Conservation (phyloP, 345 rosid genomes). For the Populus euphratica region DNA sequence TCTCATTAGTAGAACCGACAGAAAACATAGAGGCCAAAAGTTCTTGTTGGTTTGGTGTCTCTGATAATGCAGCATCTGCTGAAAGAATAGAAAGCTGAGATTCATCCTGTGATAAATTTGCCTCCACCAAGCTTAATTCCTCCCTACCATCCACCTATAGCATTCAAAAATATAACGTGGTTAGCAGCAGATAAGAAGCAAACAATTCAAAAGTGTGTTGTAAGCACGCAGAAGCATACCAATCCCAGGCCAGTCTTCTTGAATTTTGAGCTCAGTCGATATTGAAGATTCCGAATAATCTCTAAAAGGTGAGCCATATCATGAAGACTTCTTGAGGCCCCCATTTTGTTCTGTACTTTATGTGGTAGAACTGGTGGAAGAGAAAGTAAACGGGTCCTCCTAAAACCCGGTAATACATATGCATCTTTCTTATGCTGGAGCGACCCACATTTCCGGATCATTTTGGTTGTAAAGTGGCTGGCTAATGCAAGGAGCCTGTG, state of each 20-base stretch:
- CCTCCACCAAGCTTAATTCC: constrained; percentile 40
- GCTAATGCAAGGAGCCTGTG: constrained; percentile 82
- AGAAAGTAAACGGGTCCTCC: constrained; percentile 37
- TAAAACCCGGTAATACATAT: constrained; percentile 31
- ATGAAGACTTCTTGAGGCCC: constrained; percentile 49
- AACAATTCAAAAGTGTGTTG: neutral
- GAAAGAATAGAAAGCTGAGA: constrained; percentile 50
- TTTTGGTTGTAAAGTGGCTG: constrained; percentile 72
- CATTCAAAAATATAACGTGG: constrained; percentile 9
- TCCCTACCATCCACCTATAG: constrained; percentile 53
- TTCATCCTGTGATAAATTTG: constrained; percentile 41
- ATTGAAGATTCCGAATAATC: constrained; percentile 70
- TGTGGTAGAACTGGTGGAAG: constrained; percentile 49
- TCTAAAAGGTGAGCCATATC: constrained; percentile 87
- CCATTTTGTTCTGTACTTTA: constrained; percentile 34
- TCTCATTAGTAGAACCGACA: constrained; percentile 28
- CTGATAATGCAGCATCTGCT: constrained; percentile 38
- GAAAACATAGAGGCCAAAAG: constrained; percentile 28
- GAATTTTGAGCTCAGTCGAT: constrained; percentile 55
- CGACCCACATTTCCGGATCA: constrained; percentile 70
- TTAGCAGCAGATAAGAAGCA: constrained; percentile 16
- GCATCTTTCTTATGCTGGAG: constrained; percentile 54
- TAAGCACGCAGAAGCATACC: constrained; percentile 39
- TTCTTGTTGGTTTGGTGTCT: constrained; percentile 33
- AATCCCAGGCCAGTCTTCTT: constrained; percentile 64